Conservation (phyloP, 257 asterid genomes). For the Lycium ferocissimum region DNA sequence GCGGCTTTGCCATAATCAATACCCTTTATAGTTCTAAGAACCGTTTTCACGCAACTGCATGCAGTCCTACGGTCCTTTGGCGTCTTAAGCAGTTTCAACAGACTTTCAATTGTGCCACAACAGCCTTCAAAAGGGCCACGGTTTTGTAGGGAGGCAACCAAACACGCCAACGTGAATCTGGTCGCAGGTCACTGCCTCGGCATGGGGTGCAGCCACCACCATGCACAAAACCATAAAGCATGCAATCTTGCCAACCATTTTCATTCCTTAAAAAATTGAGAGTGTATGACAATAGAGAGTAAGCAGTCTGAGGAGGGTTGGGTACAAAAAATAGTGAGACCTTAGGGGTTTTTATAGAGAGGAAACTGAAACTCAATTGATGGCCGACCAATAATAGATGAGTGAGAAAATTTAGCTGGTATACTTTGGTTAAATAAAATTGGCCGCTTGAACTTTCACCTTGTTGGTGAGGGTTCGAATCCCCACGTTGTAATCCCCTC, state of each 20-base stretch:
- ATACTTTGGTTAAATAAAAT: no score
- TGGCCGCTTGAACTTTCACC: no score
- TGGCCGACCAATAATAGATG: not conserved
- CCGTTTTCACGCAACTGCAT: conserved; percentile 33
- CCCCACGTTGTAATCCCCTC: no score
- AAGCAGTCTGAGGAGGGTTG: no score
- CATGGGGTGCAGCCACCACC: no score
- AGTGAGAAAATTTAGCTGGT: not conserved
- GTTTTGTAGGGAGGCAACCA: not conserved
- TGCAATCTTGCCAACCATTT: no score
- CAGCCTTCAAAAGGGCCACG: not conserved
- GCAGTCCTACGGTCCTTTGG: conserved; percentile 32
- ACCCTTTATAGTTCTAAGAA: not conserved
- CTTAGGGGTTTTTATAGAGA: no score
- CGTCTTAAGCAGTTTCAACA: not conserved
- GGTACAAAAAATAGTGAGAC: no score
- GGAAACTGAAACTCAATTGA: not conserved
- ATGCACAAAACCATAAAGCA: no score
- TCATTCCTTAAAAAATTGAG: no score
- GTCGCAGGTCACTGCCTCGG: not conserved
- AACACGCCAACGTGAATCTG: not conserved
- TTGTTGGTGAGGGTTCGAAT: no score
- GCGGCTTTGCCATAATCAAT: conserved; percentile 21
- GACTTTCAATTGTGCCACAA: conserved; percentile 7
- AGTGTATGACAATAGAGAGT: no score